Base-by-base conservation (phyloP, 2,329 filamentous ascomycete species). In the Parastagonospora avenae region DNA sequence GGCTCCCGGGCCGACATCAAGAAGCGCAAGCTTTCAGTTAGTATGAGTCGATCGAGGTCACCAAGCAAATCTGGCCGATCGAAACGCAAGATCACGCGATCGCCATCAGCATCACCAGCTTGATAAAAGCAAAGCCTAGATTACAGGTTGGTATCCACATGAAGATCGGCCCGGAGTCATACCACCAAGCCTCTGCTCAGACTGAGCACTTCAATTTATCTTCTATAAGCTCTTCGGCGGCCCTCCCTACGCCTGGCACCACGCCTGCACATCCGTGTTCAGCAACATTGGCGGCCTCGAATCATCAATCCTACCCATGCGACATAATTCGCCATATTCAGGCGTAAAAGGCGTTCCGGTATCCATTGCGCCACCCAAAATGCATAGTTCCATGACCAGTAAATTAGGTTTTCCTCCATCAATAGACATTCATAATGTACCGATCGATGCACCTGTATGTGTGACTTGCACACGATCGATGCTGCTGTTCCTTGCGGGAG, bases 1-100 rank as follows among this genome's bases (percentile, higher is more conserved):
- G 74, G 75, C 59, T 70, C 72, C 64, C 72, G 75, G 59, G 76
- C 79, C 81, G 78, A 82, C 79, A 62, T 77, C 76, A 74, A 79
- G 68, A 78, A 68, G 57, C 74, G 71, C 60, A 77, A 80, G 65
- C 73, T 61, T n/a, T 55, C 53, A 66, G 60, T 71, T 52, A 74
- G 73, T 44, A 66, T 70, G 55, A 80, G 76, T 61, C 75, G 61
- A 47, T 70, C 67, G 33, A 59, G 54, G 41, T 68, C 64, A 30
- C 64, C 54, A 30, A 63, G 59, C 44, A 62, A 54, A 40, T 52
- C 60, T 27, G 50, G 45, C 33, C 52, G 52, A 36, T 41, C 54
- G 31, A 60, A 53, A 54, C 63, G 60, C 19, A 59, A 50, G 29
- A 31, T 54, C 31, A 63, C 62, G 38, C 60, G 55, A 24, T 64